phyloP scores from a whole-genome alignment of 2,329 filamentous ascomycete genomes.

The Dichotomopilus funicola region DNA sequence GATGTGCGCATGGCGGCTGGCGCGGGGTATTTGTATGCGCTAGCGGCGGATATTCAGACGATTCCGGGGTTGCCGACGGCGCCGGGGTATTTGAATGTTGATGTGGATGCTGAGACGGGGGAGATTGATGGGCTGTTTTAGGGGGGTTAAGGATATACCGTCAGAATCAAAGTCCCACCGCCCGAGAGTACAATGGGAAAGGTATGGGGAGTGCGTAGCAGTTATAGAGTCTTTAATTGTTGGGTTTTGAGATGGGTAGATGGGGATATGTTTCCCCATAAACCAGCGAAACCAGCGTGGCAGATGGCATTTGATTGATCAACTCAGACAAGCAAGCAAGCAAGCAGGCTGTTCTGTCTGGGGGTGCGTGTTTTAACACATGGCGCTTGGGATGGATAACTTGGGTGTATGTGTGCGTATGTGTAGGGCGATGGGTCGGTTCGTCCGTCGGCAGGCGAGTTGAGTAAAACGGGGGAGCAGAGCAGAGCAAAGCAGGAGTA shows the following conservation, averaged over 20 bases:
- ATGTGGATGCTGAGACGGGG: conserved; percentile 74
- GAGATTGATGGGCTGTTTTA: conserved; percentile 89
- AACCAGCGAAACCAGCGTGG: conserved; percentile 3
- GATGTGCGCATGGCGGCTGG: conserved; percentile 93
- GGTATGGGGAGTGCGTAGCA: too few species aligned
- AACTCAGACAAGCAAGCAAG: conserved; percentile 14
- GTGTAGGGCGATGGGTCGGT: too few species aligned
- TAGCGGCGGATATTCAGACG: conserved; percentile 96
- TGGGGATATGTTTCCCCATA: neutral
- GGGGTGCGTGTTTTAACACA: conserved; percentile 24
- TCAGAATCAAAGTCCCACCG: too few species aligned
- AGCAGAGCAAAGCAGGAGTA: neutral
- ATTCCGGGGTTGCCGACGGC: conserved; percentile 94
- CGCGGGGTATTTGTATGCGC: conserved; percentile 88
- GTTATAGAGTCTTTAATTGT: too few species aligned
- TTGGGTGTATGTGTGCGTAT: too few species aligned
- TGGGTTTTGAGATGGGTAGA: neutral
- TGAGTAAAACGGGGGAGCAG: too few species aligned
- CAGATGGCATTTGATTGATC: conserved; percentile 18
- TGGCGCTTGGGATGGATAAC: conserved; percentile 12
- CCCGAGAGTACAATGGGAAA: too few species aligned
- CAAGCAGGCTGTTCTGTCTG: too few species aligned
- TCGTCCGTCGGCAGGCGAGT: too few species aligned
- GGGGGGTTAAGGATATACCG: neutral
- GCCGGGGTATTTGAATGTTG: conserved; percentile 91